Evolutionary conservation across 73 alveolate genomes (phyloP), one percentile per base, ranked within the genome.

Genomic region (Breviolum minutum): DNA sequence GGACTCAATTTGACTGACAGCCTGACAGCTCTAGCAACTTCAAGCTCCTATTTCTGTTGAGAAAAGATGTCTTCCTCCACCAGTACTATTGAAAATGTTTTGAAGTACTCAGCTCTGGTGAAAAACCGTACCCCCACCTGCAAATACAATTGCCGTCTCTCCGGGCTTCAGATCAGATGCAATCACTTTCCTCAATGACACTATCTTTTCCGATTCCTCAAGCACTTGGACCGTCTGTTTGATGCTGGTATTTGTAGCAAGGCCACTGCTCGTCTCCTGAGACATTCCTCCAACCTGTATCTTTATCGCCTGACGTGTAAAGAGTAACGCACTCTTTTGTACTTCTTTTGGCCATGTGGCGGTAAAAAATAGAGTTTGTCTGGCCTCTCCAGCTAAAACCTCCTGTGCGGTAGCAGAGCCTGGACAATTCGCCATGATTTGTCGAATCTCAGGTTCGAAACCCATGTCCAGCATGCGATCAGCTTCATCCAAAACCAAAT

Each of bases 361-460:
- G 17, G 94, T 94, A 94, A 94, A 94, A 94, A 94, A 94, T 20
- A 94, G 54, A 14, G 99, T 94, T 74, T 94, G 99, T 17, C 99
- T n/a, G 6, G 92, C 94, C n/a, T 63, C 86, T 7, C 95, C 70
- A 0, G 63, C 32, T 63, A 86, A 27, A 20, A 29, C 79, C 92
- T 94, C 99, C 85, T 94, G 86, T 1, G 94, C 63, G 22, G 80
- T 54, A 10, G 76, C 99, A 54, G 94, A 27, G 11, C 69, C 74
- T 29, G 94, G 99, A 85, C 99, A 94, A 29, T 64, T 30, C 27
- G 83, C 99, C 26, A 94, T 82, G 79, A 94, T 94, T 73, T 83
- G 66, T 32, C 99, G 99, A 32, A 94, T 94, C 85, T 94, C 99
- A 62, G 99, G 99, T 87, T 94, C 99, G 19, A 94, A 94, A 85